Evolutionary conservation across 2,329 filamentous ascomycete genomes (phyloP), one percentile per base, ranked within the genome.

Genomic region (Penicillium sp.): DNA sequence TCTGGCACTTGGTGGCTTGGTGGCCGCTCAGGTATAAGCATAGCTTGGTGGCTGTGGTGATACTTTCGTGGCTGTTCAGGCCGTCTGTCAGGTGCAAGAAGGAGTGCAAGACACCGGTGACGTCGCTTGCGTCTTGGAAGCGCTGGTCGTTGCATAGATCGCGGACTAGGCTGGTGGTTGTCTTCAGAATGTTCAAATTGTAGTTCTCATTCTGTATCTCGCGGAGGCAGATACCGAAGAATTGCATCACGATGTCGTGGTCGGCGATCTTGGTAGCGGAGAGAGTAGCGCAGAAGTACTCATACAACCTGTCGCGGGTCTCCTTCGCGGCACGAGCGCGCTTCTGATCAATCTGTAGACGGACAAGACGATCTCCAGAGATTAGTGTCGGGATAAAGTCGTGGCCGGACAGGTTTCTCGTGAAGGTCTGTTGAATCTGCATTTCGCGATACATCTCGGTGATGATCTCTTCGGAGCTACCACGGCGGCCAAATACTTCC

Each of bases 391-490:
- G 62, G 47, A 71, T 59, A 44, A 73, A 63, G 45, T 72, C 68
- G 36, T 69, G 65, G 15, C 64, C 58, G 8, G 65, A 61, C 24
- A 73, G 62, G 23, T 64, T 67, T 46, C 65, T 66, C 18, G 68
- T 58, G 60, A 74, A 74, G 9, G 67, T 60, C 52, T 71, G 71
- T 54, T 75, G 76, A n/a, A 74, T 68, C 21, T 70, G 61, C 47
- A 70, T 72, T 60, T 79, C 76, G 6, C 70, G 70, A 21, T 74
- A 61, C 51, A 79, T 66, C 34, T 78, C 74, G 5, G 67, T 70
- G 54, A 80, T 72, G 44, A 76, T 72, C 50, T 76, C 65, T 2
- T 70, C 67, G 46, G 70, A 73, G 3, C 62, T 64, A 18, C 65
- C 63, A 15, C 69, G 67, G 39, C 70, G 70, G 39, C 67, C 65